phyloP scores from a whole-genome alignment of 768 basidiomycete genomes.

The Auriscalpium vulgare region DNA sequence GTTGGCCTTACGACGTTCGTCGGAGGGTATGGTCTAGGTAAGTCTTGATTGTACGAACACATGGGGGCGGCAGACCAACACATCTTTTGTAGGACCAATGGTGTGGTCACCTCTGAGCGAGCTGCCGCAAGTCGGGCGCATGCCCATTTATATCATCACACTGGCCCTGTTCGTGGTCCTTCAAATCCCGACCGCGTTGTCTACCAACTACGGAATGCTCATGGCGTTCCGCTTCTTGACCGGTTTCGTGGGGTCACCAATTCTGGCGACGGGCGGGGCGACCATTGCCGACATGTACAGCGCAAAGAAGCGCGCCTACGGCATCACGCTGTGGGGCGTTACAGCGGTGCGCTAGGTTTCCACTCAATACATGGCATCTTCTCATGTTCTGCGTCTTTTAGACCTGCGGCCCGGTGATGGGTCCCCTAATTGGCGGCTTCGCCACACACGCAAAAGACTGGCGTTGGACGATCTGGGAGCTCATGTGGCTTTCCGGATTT shows the following conservation, averaged over 20 bases:
- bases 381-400: neutral
- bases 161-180: conserved; percentile 25
- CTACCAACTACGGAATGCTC: conserved; percentile 23
- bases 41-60: neutral
- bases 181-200: conserved; percentile 26
- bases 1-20: conserved; percentile 25
- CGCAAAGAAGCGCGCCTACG: conserved; percentile 18
- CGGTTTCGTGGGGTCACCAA: conserved; percentile 28
- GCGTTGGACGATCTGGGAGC: conserved; percentile 28
- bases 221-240: conserved; percentile 28
- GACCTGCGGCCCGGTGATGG: conserved; percentile 19
- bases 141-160: conserved; percentile 25
- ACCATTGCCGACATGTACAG: conserved; percentile 20
- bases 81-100: too few relatives aligned
- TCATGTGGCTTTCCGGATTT: conserved; percentile 25
- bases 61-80: too few relatives aligned
- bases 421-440: conserved; percentile 28
- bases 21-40: conserved; percentile 17
- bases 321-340: conserved; percentile 20
- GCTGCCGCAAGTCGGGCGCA: conserved; percentile 26
- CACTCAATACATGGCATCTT: neutral
- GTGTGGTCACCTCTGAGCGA: conserved; percentile 27
- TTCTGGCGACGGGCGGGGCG: conserved; percentile 27
- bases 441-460: conserved; percentile 24
- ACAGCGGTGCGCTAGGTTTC: conserved; percentile 15